These are phyloP conservation scores for Babesia caballi DNA, from an alignment of 169 alveolate species.

Conservation along the genomic window DNA sequence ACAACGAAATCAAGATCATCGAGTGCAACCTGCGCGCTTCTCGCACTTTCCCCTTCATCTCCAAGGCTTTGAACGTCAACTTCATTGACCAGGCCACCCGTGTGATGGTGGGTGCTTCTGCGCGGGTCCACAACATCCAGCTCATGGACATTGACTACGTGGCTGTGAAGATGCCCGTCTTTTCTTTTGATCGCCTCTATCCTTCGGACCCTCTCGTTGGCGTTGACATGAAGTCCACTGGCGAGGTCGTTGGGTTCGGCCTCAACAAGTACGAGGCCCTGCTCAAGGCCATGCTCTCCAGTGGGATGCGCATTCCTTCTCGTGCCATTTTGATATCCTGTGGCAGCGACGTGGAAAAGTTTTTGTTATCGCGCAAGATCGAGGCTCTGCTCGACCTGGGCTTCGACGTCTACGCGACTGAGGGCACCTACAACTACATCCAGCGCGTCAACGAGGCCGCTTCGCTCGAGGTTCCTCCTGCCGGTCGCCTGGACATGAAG, in stretches of 20 bases:
- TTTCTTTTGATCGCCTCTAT: conserved; percentile 81
- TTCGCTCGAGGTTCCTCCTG: neutral
- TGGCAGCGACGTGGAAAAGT: conserved; percentile 67
- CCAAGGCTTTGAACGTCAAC: conserved; percentile 79
- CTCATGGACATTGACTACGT: conserved; percentile 83
- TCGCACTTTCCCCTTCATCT: conserved; percentile 85
- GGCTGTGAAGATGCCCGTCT: conserved; percentile 84
- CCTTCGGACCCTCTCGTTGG: conserved; percentile 86
- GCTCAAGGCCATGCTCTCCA: conserved; percentile 82
- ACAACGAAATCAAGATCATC: conserved; percentile 81
- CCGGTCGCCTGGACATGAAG: neutral
- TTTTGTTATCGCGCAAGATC: conserved; percentile 66
- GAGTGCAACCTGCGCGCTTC: conserved; percentile 89
- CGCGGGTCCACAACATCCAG: conserved; percentile 72
- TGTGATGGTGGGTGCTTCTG: conserved; percentile 80
- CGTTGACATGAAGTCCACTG: conserved; percentile 88
- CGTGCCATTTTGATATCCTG: conserved; percentile 65
- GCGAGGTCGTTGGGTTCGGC: conserved; percentile 86
- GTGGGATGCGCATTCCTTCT: conserved; percentile 78
- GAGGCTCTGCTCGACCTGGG: conserved; percentile 67
- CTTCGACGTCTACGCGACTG: conserved; percentile 73
- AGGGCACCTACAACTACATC: conserved; percentile 68
- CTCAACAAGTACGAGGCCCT: conserved; percentile 82
- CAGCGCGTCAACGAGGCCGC: conserved; percentile 13
- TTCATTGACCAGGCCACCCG: conserved; percentile 84